Evolutionary conservation across 768 basidiomycete genomes (phyloP).

Genomic region (Pleurotus cornucopiae): DNA sequence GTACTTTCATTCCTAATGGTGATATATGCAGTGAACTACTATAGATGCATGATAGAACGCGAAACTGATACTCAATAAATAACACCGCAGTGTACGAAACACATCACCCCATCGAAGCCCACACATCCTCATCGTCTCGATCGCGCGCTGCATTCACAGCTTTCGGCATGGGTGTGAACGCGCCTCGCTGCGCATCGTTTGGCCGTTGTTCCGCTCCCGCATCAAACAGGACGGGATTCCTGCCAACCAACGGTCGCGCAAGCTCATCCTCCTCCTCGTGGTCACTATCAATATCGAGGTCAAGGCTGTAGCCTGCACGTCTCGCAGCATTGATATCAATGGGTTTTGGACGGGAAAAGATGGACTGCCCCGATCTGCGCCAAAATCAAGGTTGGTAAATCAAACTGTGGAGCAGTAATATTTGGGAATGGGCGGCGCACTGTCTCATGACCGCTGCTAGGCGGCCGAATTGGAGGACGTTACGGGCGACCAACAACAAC

Average conservation of each 20-base stretch:
- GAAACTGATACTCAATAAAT: conserved; percentile 8
- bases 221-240: conserved; percentile 62
- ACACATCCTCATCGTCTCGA: conserved; percentile 63
- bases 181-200: conserved; percentile 20
- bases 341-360: conserved; percentile 81
- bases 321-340: conserved; percentile 77
- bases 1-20: not conserved
- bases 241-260: conserved; percentile 49
- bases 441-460: conserved; percentile 92
- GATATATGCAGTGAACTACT: not conserved
- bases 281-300: conserved; percentile 68
- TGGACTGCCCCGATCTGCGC: conserved; percentile 79
- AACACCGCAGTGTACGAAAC: conserved; percentile 7
- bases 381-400: not conserved
- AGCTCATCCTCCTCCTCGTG: conserved; percentile 60
- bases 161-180: conserved; percentile 56
- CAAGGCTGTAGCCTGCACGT: conserved; percentile 61
- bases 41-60: conserved; percentile 8
- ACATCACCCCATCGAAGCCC: conserved; percentile 59
- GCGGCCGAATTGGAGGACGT: conserved; percentile 88
- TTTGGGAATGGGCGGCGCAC: conserved; percentile 42
- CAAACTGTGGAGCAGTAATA: not conserved
- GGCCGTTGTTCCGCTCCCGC: conserved; percentile 34
- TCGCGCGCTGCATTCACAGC: conserved; percentile 51
- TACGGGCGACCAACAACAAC: conserved; percentile 85